Base-by-base conservation (phyloP, 768 basidiomycete species). In the Lactarius sanguifluus region DNA sequence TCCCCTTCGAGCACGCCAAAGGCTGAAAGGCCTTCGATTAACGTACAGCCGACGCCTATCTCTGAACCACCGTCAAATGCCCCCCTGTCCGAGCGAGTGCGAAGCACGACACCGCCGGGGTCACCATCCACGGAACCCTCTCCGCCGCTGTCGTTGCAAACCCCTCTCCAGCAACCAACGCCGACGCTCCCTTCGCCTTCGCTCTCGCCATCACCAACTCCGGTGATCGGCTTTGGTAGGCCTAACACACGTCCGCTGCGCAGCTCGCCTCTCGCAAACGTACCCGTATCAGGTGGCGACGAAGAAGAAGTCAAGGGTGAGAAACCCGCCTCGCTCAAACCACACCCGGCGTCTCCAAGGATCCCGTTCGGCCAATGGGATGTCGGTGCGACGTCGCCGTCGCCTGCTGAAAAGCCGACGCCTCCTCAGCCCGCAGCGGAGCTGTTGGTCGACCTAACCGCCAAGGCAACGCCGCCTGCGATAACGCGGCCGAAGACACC, bases 241-340 rank as follows among this genome's bases (percentile, higher is more conserved):
- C 85, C 85, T 1, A 86, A 82, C 57, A 82, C 89, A 9, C 83
- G 87, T 8, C 90, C 90, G 0, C 75, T 81, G 3, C 85, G 89
- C n/a, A 92, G 91, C 70, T 92, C 91, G 3, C 91, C 91, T 1
- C 78, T 92, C 58, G 87, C 91, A 5, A 85, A 76, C 64, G 79
- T 81, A 6, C 61, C 78, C 78, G 63, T 83, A 79, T 68, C 69
- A 30, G 65, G 78, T 71, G 82, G 82, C 18, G 83, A 83, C 10
- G 78, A 78, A 15, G 81, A 81, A 40, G 80, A 78, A 13, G 76
- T 61, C 20, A 64, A 70, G 76, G 20, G 75, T 76, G 41, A 61
- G 25, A 72, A 71, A 64, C 61, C 73, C 2, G 0, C 57, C 10
- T 66, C 71, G 55, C 72, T 70, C 16, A 79, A 76, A 57, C 75